Percentiles rank a stretch among this genome's conserved stretches.
Conservation (phyloP, 2,329 filamentous ascomycete genomes). For the Pezicula radicicola region DNA sequence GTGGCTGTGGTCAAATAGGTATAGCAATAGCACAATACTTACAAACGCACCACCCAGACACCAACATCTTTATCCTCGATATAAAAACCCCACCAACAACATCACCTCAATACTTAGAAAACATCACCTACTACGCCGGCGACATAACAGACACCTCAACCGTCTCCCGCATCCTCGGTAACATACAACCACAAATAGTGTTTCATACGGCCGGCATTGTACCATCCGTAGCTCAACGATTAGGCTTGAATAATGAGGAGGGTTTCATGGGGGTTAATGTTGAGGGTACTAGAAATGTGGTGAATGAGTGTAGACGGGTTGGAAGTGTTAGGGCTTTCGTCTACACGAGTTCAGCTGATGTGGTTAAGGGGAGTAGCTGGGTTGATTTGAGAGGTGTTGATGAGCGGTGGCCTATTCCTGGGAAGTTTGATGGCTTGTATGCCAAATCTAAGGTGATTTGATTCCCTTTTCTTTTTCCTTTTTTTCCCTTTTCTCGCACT, state of each 20-base stretch:
- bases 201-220: conserved; percentile 44
- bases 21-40: conserved; percentile 44
- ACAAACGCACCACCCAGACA: conserved; percentile 30
- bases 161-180: conserved; percentile 36
- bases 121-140: conserved; percentile 42
- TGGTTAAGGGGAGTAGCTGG: conserved; percentile 3
- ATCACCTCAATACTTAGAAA: conserved; percentile 28
- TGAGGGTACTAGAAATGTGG: conserved; percentile 39
- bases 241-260: conserved; percentile 22
- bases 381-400: background rate
- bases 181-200: conserved; percentile 39
- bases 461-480: conserved; percentile 42
- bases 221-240: conserved; percentile 30
- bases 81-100: conserved; percentile 29
- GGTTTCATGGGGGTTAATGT: conserved; percentile 43
- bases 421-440: background rate
- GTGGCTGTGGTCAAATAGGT: conserved; percentile 46
- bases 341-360: conserved; percentile 1
- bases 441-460: conserved; percentile 9
- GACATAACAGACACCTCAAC: conserved; percentile 41
- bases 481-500: conserved; percentile 36
- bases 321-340: conserved; percentile 28
- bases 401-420: background rate
- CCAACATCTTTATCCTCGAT: conserved; percentile 42
- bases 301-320: conserved; percentile 37